A percentile compares a stretch with the other conserved stretches of the same genome.
These are phyloP conservation scores for Dalbergia oliveri DNA, from an alignment of 306 rosid genomes.

Conservation along the genomic window DNA sequence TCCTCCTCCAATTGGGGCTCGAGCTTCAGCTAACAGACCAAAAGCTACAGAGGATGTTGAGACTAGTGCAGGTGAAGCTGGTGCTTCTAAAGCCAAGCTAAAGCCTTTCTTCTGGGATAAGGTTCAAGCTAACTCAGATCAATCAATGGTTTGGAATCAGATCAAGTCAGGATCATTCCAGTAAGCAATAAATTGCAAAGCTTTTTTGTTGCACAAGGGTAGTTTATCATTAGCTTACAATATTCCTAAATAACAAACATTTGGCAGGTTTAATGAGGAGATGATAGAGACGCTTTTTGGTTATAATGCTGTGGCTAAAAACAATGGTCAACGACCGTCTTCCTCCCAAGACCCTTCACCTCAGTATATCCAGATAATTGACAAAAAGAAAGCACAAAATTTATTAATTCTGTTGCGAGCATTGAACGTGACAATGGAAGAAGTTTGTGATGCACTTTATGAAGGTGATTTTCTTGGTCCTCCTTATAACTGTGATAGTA, in stretches of 20 bases:
- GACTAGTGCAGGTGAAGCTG: conserved; percentile 53
- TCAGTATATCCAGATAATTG: conserved; percentile 77
- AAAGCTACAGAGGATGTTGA: conserved; percentile 53
- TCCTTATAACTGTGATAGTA: conserved; percentile 22
- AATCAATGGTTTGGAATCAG: conserved; percentile 99
- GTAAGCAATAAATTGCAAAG: conserved; percentile 62
- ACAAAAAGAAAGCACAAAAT: conserved; percentile 84
- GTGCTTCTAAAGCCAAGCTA: conserved; percentile 80
- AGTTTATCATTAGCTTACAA: conserved; percentile 45
- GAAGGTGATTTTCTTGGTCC: conserved; percentile 70
- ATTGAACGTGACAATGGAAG: conserved; percentile 84
- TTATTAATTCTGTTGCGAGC: conserved; percentile 87
- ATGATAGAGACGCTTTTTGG: conserved; percentile 96
- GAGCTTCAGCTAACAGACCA: conserved; percentile 52
- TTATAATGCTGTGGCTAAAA: conserved; percentile 66
- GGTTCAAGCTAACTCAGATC: conserved; percentile 89
- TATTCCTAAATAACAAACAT: conserved; percentile 32
- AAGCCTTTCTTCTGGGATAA: conserved; percentile 99
- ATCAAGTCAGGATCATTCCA: conserved; percentile 96
- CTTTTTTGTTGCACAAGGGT: conserved; percentile 29
- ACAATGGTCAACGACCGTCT: conserved; percentile 59
- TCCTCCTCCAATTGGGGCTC: conserved; percentile 60
- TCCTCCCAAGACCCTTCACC: conserved; percentile 65
- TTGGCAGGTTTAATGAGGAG: conserved; percentile 88
- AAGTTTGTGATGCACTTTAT: conserved; percentile 85